Base-by-base conservation (phyloP, 805 yeast species). In the Sungouiella blattae region DNA sequence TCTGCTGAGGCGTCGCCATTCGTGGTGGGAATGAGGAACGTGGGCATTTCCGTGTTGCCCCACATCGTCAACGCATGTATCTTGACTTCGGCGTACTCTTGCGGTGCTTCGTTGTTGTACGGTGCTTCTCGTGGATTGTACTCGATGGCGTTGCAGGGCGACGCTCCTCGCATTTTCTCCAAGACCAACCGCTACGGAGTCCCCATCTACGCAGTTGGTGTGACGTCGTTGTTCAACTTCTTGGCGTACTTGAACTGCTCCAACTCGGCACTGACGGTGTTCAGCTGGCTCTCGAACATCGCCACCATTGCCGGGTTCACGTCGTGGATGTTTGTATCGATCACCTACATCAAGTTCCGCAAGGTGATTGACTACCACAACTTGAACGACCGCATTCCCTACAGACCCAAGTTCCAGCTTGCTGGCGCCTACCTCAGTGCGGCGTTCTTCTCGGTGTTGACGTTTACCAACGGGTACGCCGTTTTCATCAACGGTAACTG, bases 71-170 rank as follows among this genome's bases (percentile, higher is more conserved):
- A 33, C 28, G 36, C 36, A 5, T 22, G 28, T 17, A 23, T 33
- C 4, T 18, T 33, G 17, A 33, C 36, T n/a, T 33, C 36, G 11
- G 36, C 36, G 6, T 33, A 23, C 25, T 18, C 25, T 11, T 18
- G 27, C 18, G 35, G 32, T 43, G 68, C 69, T 44, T 62, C 71
- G 0, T 83, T 79, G 55, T 75, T 84, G 23, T 85, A 77, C 52
- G 79, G 87, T 41, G 80, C 91, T 0, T 75, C 87, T 6, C 55
- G 76, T 52, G 68, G 84, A 0, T 62, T 86, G 15, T 80, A 79
- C 54, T 60, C 71, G 6, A 59, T 67, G 55, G 64, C 72, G 6
- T 30, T 52, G 23, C 50, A 55, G 30, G 87, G 87, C 2, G 64
- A 85, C 57, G 83, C 93, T 1, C 75, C 75, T 25, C 41, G 41